Percentiles rank a stretch among this genome's conserved stretches.
Conservation (phyloP, 1,139 yeast species). For the Sugiyamaella sp. region DNA sequence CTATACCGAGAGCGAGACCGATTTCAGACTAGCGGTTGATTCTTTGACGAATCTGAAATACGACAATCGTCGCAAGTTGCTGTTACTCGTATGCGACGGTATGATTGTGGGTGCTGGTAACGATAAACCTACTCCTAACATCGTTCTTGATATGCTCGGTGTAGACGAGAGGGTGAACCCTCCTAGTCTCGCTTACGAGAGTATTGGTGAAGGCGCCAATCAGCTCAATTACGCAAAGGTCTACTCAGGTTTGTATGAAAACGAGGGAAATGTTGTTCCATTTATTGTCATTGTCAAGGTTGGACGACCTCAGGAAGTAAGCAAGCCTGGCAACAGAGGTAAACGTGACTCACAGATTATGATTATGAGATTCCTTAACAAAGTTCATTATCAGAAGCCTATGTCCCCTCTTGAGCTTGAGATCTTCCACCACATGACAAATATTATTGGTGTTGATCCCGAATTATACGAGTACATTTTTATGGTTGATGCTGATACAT, state of each 20-base stretch:
- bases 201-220: conserved; percentile 46
- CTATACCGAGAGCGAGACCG: conserved; percentile 48
- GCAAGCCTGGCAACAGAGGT: conserved; percentile 48
- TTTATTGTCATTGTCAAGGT: conserved; percentile 46
- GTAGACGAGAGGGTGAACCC: conserved; percentile 45
- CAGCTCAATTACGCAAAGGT: conserved; percentile 46
- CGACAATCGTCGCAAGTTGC: conserved; percentile 45
- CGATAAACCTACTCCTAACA: conserved; percentile 46
- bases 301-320: conserved; percentile 43
- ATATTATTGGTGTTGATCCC: conserved; percentile 49
- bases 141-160: conserved; percentile 47
- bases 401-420: conserved; percentile 49
- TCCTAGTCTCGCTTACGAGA: conserved; percentile 44
- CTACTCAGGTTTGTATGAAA: conserved; percentile 47
- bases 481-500: conserved; percentile 49
- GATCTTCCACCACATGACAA: conserved; percentile 47
- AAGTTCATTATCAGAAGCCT: conserved; percentile 45
- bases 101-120: conserved; percentile 48
- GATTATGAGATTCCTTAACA: conserved; percentile 46
- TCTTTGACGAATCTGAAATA: conserved; percentile 45
- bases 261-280: conserved; percentile 47
- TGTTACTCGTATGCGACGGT: conserved; percentile 47
- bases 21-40: conserved; percentile 47
- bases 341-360: conserved; percentile 49
- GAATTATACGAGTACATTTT: conserved; percentile 46